phyloP scores from a whole-genome alignment of 2,329 filamentous ascomycete genomes.

The Aspergillus aculeatinus region DNA sequence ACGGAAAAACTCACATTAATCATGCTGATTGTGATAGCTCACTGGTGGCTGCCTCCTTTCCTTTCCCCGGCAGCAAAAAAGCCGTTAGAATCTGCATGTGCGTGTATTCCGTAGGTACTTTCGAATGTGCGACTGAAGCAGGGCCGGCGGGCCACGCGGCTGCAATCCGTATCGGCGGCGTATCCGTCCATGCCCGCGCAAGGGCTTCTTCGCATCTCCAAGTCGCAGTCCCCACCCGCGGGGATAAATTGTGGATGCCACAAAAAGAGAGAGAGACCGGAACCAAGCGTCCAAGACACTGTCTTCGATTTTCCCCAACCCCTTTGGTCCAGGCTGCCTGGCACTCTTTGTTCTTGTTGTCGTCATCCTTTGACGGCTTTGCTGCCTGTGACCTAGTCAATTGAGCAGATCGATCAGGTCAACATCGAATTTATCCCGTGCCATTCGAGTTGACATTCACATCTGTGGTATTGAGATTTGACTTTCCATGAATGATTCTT shows the following conservation, averaged over 20 bases:
- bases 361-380: not conserved
- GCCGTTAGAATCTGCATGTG: not conserved
- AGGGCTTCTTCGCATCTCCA: not conserved
- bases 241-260: too few relatives aligned
- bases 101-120: not conserved
- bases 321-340: not conserved
- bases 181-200: not conserved
- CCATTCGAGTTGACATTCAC: not conserved
- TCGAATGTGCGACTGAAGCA: not conserved
- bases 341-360: not conserved
- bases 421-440: not conserved
- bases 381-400: too few relatives aligned
- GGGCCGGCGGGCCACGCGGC: not conserved
- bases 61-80: not conserved
- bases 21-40: not conserved
- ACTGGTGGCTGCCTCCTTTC: not conserved
- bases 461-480: not conserved
- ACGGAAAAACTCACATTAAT: not conserved
- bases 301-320: not conserved
- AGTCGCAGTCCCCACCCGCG: not conserved
- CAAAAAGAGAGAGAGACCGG: too few relatives aligned
- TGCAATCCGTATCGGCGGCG: not conserved
- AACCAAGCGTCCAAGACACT: not conserved
- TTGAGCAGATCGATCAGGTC: not conserved
- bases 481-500: not conserved